Conservation (phyloP, 1,284 basidiomycete species). For the Ceratobasidium sp. region DNA sequence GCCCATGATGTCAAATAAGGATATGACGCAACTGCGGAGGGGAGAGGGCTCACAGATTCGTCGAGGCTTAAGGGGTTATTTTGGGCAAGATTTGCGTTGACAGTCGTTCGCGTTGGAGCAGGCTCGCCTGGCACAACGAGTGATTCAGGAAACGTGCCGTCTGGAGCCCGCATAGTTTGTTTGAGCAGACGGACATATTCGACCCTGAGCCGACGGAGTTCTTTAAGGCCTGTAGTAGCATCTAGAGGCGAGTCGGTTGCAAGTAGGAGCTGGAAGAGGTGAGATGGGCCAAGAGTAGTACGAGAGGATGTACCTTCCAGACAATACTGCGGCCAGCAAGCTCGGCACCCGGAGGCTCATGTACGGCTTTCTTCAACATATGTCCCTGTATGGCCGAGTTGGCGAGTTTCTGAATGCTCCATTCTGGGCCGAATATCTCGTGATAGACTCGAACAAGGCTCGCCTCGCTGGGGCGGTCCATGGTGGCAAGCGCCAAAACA, state of each 20-base stretch:
- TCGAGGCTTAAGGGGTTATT: conserved; percentile 92
- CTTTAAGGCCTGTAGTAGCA: conserved; percentile 24
- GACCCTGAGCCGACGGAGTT: conserved; percentile 42
- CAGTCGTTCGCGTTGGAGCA: conserved; percentile 51
- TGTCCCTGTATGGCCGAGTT: conserved; percentile 74
- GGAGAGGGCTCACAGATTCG: conserved; percentile 69
- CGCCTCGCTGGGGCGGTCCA: conserved; percentile 45
- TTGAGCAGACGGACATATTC: conserved; percentile 53
- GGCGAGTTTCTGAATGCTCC: conserved; percentile 72
- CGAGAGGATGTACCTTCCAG: conserved; percentile 74
- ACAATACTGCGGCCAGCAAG: conserved; percentile 78
- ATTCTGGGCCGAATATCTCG: conserved; percentile 70
- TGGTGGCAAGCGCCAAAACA: neutral
- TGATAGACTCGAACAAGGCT: conserved; percentile 68
- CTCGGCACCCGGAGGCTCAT: conserved; percentile 52
- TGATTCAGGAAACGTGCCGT: conserved; percentile 80
- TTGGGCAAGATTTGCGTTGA: conserved; percentile 68
- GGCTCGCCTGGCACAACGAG: conserved; percentile 69
- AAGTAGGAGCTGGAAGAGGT: conserved; percentile 27
- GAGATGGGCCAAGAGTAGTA: neutral
- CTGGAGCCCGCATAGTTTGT: conserved; percentile 80
- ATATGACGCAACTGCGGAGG: conserved; percentile 19
- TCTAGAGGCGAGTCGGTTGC: conserved; percentile 20
- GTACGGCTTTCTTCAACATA: conserved; percentile 61
- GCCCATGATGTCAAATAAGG: conserved; percentile 40